Evolutionary conservation across 1,284 basidiomycete species (phyloP), one percentile per base, ranked within the genome.

Genomic region (Caloboletus firmus): DNA sequence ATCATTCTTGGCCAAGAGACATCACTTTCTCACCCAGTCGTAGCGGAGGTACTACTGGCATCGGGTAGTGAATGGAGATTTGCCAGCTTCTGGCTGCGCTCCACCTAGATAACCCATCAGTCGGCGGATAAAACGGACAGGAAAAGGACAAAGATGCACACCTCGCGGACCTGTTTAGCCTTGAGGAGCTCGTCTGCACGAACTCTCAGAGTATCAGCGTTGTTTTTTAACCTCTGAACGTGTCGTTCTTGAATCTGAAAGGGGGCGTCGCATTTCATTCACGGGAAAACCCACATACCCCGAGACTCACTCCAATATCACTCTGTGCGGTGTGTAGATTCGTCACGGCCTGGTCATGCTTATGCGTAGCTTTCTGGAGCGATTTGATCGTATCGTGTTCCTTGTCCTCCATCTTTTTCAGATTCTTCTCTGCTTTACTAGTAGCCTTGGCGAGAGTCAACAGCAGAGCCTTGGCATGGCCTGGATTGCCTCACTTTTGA

Each of bases 321-420:
- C 74, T 72, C 59, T 77, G 72, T 4, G 79, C 78, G 49, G 67
- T 73, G 42, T 74, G 70, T 45, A 79, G 66, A 42, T 74, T 62
- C 7, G 76, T 64, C 40, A 77, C 56, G 10, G 80, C 79, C 15
- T 72, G 62, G 24, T 84, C 79, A 59, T 84, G 81, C 7, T 71
- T 63, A 51, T 81, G 76, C 13, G 74, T 73, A 5, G 79, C 81
- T 48, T 79, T 74, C 61, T 79, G 75, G 41, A 83, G 64, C 24
- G 71, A 70, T 47, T 74, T 73, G 39, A 74, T 72, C n/a, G 74
- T 69, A 37, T 71, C 71, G 49, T 76, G 72, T 61, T 84, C 81
- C 56, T 74, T 70, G 57, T 75, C 74, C 54, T 77, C 73, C 45
- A 78, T 67, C 62, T 80, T 82, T 44, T 76, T 76, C 32, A 82